phyloP scores from a whole-genome alignment of 176 grass and related monocot genomes.

The Areca catechu region DNA sequence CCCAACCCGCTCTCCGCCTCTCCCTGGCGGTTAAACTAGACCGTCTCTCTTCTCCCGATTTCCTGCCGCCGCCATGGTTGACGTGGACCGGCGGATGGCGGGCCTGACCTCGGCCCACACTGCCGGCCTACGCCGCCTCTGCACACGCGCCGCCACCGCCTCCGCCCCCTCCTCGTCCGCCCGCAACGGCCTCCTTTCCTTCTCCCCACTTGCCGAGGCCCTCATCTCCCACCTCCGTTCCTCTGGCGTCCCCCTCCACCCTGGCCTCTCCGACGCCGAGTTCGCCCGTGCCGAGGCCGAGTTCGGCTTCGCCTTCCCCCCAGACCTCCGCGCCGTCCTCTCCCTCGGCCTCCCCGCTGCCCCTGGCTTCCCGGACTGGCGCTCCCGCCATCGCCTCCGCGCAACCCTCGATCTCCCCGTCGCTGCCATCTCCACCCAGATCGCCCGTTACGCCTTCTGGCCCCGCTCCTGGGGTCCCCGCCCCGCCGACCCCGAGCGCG shows the following conservation, averaged over 20 bases:
- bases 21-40: too few relatives aligned
- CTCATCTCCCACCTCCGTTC: slow-evolving; percentile 54
- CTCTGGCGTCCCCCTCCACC: slow-evolving; percentile 34
- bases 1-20: too few relatives aligned
- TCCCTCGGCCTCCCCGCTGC: slow-evolving; percentile 49
- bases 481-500: slow-evolving; percentile 57
- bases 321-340: slow-evolving; percentile 85
- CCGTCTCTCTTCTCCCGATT: not conserved
- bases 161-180: slow-evolving; percentile 33
- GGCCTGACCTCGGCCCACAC: slow-evolving; percentile 49
- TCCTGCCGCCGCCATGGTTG: slow-evolving; percentile 40
- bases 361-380: slow-evolving; percentile 76
- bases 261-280: slow-evolving; percentile 59
- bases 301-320: slow-evolving; percentile 74
- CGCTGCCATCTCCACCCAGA: slow-evolving; percentile 49
- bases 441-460: slow-evolving; percentile 55
- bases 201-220: slow-evolving; percentile 34
- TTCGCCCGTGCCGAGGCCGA: slow-evolving; percentile 61
- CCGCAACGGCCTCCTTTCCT: slow-evolving; percentile 58
- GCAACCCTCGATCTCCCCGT: slow-evolving; percentile 50
- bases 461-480: slow-evolving; percentile 55
- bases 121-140: slow-evolving; percentile 69
- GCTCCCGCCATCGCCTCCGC: slow-evolving; percentile 18
- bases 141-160: slow-evolving; percentile 49
- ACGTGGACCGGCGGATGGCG: slow-evolving; percentile 60